Evolutionary conservation across 2,329 filamentous ascomycete genomes (phyloP), one percentile per base, ranked within the genome.

Genomic region (Aspergillus pseudoviridinutans): DNA sequence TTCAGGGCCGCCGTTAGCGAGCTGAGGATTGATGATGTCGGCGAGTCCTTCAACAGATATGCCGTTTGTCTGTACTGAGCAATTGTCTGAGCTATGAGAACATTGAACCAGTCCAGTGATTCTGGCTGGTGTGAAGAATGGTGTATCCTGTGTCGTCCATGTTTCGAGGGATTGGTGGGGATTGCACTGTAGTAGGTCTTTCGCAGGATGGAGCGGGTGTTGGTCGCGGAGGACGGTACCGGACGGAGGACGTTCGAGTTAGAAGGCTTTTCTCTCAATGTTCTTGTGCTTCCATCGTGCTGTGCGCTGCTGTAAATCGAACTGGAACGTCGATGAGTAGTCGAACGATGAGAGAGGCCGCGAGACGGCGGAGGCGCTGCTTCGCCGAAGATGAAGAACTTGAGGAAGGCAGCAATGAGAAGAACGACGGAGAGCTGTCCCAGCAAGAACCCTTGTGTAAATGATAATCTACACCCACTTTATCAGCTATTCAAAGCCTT

Each of bases 361-460:
- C 89, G 90, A 55, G 88, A 86, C 62, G 96, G 92, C 60, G 91
- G 83, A 1, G 90, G 91, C 0, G 92, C 91, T 4, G 91, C 87
- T 71, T 97, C 94, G 66, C 94, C 94, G 71, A 99, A 97, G 71
- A 99, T 97, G 84, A 99, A 99, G 84, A 97, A 99, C 74, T 96
- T 96, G 76, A 99, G 97, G 77, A 99, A 97, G 65, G 89, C 91
- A 63, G 92, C 92, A 60, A 99, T 86, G 42, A 99, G 82, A 25
- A 97, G 79, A 14, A 96, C 90, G 49, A 99, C 90, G 1, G 92
- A 96, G 53, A 99, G 82, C 75, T 99, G 94, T 51, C 94, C 94
- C 32, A 97, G 82, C 51, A 99, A 86, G 66, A 99, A 88, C 28
- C 94, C 94, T 73, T 96, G 91, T 0, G 91, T 96, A 74, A 97